Conservation (phyloP, 75 land plant species). For the Picea sitchensis region DNA sequence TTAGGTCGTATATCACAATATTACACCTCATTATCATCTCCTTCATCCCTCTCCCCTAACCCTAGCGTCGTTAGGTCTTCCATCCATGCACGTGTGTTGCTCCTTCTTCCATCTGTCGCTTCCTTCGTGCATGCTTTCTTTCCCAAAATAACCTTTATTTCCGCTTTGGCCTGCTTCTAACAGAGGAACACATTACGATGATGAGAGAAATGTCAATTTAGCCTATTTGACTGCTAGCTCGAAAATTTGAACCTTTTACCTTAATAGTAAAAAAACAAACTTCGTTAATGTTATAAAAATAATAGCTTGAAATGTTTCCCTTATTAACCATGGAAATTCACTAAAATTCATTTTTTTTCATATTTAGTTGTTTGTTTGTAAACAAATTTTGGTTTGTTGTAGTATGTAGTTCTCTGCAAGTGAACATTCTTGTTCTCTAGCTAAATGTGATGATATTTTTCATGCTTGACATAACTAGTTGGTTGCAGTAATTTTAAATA, state of each 20-base stretch:
- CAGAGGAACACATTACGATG: not conserved
- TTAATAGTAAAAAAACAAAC: not conserved
- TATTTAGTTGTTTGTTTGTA: not conserved
- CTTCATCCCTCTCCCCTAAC: too few relatives aligned
- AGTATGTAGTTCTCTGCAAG: not conserved
- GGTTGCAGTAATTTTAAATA: slow-evolving; percentile 64
- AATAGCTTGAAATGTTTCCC: not conserved
- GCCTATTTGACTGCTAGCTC: not conserved
- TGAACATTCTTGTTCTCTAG: not conserved
- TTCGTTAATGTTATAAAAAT: not conserved
- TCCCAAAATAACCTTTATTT: too few relatives aligned
- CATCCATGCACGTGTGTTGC: too few relatives aligned
- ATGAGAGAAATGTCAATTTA: not conserved
- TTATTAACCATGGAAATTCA: not conserved
- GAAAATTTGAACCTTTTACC: not conserved
- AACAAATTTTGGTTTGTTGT: not conserved
- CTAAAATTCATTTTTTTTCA: not conserved
- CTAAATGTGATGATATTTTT: not conserved
- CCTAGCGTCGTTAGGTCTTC: too few relatives aligned
- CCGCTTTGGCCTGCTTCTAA: not conserved
- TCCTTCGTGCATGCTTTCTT: too few relatives aligned
- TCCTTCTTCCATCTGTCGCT: too few relatives aligned
- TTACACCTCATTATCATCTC: too few relatives aligned
- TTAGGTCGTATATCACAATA: too few relatives aligned
- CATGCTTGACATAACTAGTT: slow-evolving; percentile 38